phyloP scores from a whole-genome alignment of 148 eudicot species.

The Cornus kousa region DNA sequence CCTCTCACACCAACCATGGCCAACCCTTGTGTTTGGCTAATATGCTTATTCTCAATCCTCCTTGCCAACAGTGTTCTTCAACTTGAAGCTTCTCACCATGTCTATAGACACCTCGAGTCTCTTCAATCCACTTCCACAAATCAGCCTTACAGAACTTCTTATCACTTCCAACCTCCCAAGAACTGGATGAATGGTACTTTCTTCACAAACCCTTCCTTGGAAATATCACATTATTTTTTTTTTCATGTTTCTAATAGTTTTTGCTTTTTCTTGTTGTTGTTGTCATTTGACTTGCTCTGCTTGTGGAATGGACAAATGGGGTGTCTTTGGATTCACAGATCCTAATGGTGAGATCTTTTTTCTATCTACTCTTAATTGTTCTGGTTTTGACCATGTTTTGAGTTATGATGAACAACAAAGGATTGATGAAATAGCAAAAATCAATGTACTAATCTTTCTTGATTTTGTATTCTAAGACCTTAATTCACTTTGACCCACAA shows the following conservation, averaged over 20 bases:
- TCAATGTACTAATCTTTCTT: too few relatives aligned
- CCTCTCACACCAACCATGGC: too few relatives aligned
- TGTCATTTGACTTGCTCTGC: not conserved
- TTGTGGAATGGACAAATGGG: conserved; percentile 2
- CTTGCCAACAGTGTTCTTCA: not conserved
- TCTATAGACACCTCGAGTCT: conserved; percentile 12
- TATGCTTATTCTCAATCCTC: not conserved
- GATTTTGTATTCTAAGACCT: too few relatives aligned
- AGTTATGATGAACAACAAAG: too few relatives aligned
- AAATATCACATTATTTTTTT: not conserved
- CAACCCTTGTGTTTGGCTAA: conserved; percentile 11
- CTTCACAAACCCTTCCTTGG: too few relatives aligned
- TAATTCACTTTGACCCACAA: too few relatives aligned
- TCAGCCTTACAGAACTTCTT: conserved; percentile 44
- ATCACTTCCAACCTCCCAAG: conserved; percentile 55
- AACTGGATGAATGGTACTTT: conserved; percentile 60
- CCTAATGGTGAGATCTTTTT: conserved; percentile 44
- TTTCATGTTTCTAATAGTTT: not conserved
- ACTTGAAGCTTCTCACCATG: conserved; percentile 27
- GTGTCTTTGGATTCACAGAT: conserved; percentile 25
- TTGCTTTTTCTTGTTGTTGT: not conserved
- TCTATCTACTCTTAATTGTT: not conserved
- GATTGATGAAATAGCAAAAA: too few relatives aligned
- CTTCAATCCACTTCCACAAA: not conserved
- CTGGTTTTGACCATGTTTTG: not conserved